Conservation (phyloP, 306 rosid genomes). For the Medicago ruthenica region DNA sequence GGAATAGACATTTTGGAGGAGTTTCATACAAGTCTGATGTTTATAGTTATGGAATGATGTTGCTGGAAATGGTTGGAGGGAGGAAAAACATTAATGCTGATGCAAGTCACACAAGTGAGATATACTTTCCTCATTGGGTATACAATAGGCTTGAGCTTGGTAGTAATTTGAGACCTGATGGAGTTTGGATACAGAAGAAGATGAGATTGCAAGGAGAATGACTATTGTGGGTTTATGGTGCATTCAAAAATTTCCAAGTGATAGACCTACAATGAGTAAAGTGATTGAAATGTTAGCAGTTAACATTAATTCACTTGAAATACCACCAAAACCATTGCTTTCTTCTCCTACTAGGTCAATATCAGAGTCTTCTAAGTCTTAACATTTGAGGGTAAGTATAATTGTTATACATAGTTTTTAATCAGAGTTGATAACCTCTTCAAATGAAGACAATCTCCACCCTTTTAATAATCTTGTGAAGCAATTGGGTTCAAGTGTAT, state of each 20-base stretch:
- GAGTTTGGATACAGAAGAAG: neutral
- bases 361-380: neutral
- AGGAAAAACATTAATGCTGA: neutral
- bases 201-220: neutral
- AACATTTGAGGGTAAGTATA: no score
- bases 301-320: no score
- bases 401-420: no score
- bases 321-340: neutral
- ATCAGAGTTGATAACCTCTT: no score
- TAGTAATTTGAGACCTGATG: neutral
- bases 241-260: neutral
- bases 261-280: neutral
- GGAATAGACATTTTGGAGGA: neutral
- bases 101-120: neutral
- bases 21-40: neutral
- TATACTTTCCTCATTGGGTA: neutral
- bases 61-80: neutral
- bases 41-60: neutral
- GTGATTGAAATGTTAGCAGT: neutral
- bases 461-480: no score
- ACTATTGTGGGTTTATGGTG: neutral
- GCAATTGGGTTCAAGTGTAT: no score
- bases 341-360: neutral
- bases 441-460: no score
- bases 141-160: neutral